phyloP scores from a whole-genome alignment of 1,284 basidiomycete genomes.

The Porodaedalea pini region DNA sequence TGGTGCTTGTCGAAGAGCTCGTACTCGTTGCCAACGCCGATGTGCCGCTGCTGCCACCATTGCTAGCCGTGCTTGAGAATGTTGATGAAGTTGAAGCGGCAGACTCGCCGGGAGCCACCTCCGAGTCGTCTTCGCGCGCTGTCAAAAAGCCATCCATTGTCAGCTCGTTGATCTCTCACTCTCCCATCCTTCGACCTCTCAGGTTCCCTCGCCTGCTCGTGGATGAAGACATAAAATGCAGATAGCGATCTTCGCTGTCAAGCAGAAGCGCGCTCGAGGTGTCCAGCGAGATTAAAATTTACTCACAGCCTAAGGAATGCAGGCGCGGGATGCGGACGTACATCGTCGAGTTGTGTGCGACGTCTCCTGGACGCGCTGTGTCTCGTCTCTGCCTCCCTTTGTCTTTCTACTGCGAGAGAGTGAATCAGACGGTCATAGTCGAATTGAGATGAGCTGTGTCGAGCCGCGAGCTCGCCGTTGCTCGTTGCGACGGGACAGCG shows the following conservation, averaged over 20 bases:
- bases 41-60: background rate
- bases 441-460: no score
- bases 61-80: no score
- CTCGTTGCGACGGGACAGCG: no score
- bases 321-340: background rate
- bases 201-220: background rate
- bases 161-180: background rate
- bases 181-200: background rate
- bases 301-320: background rate
- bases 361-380: slow-evolving; percentile 7
- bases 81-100: background rate
- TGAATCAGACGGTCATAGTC: no score
- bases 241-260: background rate
- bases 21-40: background rate
- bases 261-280: background rate
- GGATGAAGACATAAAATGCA: no score
- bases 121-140: background rate
- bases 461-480: no score
- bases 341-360: no score
- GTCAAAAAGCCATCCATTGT: background rate
- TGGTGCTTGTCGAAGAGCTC: background rate
- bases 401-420: no score
- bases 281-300: no score
- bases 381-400: no score
- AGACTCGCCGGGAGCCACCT: slow-evolving; percentile 3